Percentiles rank a stretch among this genome's conserved stretches.
Conservation (phyloP, 441 rosid species). For the Syzygium malaccense region DNA sequence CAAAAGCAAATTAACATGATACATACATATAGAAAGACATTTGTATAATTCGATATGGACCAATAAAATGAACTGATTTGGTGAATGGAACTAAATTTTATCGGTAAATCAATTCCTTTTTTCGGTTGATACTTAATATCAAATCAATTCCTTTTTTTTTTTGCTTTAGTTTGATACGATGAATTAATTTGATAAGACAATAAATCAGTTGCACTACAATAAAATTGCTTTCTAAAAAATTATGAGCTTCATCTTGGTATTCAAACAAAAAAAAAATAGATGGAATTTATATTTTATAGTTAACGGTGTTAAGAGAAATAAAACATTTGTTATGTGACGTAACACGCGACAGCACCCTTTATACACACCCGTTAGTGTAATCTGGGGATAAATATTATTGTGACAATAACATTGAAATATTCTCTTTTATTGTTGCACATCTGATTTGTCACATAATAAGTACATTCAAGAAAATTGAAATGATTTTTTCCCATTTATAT, state of each 20-base stretch:
- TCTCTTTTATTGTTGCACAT: background rate
- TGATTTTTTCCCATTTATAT: background rate
- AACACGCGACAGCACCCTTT: fast-evolving
- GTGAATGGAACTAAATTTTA: background rate
- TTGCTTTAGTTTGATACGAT: background rate
- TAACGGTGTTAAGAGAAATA: background rate
- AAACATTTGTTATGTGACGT: background rate
- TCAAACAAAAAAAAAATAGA: background rate
- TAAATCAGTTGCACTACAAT: background rate
- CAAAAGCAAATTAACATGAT: background rate
- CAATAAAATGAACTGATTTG: background rate
- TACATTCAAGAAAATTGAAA: background rate
- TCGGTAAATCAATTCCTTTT: background rate
- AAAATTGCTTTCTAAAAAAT: background rate
- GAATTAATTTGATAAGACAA: background rate
- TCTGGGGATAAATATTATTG: background rate
- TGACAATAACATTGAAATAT: background rate
- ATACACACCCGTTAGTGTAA: background rate
- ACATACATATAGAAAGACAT: background rate
- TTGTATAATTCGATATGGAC: background rate
- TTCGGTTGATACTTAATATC: background rate
- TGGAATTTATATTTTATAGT: background rate
- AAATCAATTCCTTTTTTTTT: background rate
- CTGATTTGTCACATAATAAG: background rate
- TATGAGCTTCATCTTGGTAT: background rate